Percentiles rank a stretch among this genome's conserved stretches.
phyloP scores from a whole-genome alignment of 768 basidiomycete species.

The Clitopilus hobsonii region DNA sequence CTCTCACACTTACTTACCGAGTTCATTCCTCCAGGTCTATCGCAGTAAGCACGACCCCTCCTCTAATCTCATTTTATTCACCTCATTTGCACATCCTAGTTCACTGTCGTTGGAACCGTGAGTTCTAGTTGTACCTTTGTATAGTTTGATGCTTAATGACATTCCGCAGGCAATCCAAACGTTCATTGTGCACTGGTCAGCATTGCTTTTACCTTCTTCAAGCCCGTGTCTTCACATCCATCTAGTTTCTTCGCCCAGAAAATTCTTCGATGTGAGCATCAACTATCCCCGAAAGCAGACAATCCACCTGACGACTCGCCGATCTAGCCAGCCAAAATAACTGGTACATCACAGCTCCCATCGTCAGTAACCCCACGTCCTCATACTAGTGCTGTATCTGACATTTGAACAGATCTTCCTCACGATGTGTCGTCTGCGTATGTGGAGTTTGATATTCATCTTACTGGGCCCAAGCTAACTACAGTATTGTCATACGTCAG shows the following conservation, averaged over 20 bases:
- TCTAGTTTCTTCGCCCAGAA: slow-evolving; percentile 9
- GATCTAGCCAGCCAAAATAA: slow-evolving; percentile 18
- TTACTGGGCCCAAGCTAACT: background rate
- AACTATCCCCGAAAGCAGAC: background rate
- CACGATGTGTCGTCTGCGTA: slow-evolving; percentile 16
- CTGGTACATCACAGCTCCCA: slow-evolving; percentile 20
- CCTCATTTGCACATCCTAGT: background rate
- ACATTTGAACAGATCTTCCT: slow-evolving; percentile 10
- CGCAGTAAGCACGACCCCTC: slow-evolving; percentile 5
- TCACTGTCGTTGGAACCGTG: slow-evolving; percentile 13
- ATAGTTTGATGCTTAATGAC: background rate
- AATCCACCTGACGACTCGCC: background rate
- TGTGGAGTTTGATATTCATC: background rate
- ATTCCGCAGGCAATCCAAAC: slow-evolving; percentile 19
- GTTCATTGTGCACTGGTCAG: slow-evolving; percentile 19
- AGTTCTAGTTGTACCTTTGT: background rate
- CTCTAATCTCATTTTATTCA: background rate
- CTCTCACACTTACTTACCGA: background rate
- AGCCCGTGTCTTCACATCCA: background rate
- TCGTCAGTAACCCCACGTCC: slow-evolving; percentile 10
- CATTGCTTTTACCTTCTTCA: background rate
- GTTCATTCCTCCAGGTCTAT: slow-evolving; percentile 11
- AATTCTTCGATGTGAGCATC: slow-evolving; percentile 12
- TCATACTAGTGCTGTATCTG: background rate
- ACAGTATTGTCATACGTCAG: slow-evolving; percentile 1